phyloP scores from a whole-genome alignment of 2,329 filamentous ascomycete genomes.

The Cladosporium halotolerans region DNA sequence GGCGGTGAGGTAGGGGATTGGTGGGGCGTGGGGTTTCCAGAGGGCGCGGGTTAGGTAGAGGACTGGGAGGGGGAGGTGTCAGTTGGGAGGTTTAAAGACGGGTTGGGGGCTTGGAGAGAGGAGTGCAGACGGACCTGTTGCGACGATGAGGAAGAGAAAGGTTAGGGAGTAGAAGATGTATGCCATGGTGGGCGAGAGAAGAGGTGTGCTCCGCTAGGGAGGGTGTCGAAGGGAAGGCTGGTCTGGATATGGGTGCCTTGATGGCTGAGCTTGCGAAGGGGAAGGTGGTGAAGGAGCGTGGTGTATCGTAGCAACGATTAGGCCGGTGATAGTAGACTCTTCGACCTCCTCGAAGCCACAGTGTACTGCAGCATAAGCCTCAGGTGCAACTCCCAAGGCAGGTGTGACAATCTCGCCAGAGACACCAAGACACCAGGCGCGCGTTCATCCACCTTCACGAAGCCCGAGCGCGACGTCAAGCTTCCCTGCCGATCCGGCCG shows the following conservation, averaged over 20 bases:
- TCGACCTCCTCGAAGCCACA: background rate
- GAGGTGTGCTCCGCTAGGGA: background rate
- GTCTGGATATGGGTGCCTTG: too few species aligned
- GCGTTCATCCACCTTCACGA: background rate
- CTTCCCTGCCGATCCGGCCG: constrained; percentile 5
- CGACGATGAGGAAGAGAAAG: constrained; percentile 63
- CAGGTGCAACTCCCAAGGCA: background rate
- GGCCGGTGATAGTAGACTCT: background rate
- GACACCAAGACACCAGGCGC: background rate
- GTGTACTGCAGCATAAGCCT: background rate
- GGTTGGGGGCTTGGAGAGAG: constrained; percentile 5
- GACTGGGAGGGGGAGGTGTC: constrained; percentile 35
- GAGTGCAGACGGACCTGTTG: constrained; percentile 63
- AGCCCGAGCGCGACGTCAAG: background rate
- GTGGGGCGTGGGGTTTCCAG: constrained; percentile 67
- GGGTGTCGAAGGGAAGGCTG: background rate
- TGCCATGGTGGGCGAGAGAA: constrained; percentile 49
- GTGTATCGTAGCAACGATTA: background rate
- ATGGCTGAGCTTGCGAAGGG: background rate
- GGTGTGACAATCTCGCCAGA: background rate
- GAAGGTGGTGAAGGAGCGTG: background rate
- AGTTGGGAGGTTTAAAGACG: constrained; percentile 8
- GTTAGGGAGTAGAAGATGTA: constrained; percentile 75
- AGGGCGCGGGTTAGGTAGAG: constrained; percentile 73
- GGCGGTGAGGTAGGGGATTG: constrained; percentile 46